phyloP scores from a whole-genome alignment of 352 stramenopile species.

The Aphanomyces astaci region DNA sequence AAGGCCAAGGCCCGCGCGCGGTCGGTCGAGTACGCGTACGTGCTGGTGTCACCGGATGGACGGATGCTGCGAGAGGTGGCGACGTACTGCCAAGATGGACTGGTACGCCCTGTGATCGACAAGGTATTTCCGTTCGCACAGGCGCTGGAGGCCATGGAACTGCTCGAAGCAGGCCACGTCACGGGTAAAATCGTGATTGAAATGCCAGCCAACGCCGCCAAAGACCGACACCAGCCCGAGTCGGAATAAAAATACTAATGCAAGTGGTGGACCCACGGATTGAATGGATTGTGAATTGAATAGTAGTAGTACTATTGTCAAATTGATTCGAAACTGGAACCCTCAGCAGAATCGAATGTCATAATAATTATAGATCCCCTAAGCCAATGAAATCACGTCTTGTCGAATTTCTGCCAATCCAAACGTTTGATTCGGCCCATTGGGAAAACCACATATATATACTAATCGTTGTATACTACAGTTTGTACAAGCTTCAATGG shows the following conservation, averaged over 20 bases:
- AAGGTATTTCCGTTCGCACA: conserved; percentile 62
- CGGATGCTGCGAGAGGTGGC: conserved; percentile 45
- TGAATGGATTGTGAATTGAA: not conserved
- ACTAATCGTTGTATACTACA: no score
- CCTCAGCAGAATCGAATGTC: no score
- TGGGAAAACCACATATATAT: no score
- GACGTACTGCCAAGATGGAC: conserved; percentile 34
- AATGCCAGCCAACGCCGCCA: conserved; percentile 26
- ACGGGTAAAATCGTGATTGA: conserved; percentile 64
- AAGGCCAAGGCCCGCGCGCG: conserved; percentile 39
- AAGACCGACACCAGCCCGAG: conserved; percentile 2
- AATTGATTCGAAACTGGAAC: no score
- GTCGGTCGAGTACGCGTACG: conserved; percentile 48
- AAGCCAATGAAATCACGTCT: no score
- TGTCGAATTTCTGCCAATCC: no score
- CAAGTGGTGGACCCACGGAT: not conserved
- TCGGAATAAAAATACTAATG: not conserved
- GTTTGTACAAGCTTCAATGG: no score
- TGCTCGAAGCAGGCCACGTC: conserved; percentile 49
- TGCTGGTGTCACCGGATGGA: conserved; percentile 41
- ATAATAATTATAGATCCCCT: no score
- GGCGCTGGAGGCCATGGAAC: conserved; percentile 48
- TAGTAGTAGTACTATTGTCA: no score
- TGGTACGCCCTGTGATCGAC: conserved; percentile 51
- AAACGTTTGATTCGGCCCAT: no score